Base-by-base conservation (phyloP, 148 eudicot species). In the Chenopodium quinoa region DNA sequence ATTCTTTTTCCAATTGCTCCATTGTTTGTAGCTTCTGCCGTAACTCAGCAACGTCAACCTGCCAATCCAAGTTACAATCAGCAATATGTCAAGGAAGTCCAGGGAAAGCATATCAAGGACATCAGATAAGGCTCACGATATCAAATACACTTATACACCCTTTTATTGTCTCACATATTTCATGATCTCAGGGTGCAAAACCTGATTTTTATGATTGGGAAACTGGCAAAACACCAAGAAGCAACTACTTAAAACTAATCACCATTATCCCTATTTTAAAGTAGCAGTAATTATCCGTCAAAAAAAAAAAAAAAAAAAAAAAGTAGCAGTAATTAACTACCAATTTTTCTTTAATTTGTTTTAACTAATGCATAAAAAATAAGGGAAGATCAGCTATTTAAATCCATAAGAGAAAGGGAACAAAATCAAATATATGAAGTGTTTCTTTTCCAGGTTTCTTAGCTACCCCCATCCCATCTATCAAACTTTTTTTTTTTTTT, bases 41-140 rank as follows among this genome's bases (percentile, higher is more conserved):
- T 71, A 97, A 86, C 81, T 97, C 98, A 17, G 98, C 99, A 78
- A 97, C 97, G 81, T 91, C 97, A 81, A 97, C 98, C 99, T 97
- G 93, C 81, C 7, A 76, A 68, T 80, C 46, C 73, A 65, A 65
- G 75, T 67, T 54, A 75, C 7, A 0, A 80, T 64, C 40, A 75
- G 60, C 50, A 40, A 72, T 48, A 66, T 67, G 31, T 62, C 31
- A 7, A 29, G 9, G 17, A 64, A 4, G 46, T 7, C 48, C 17
- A 40, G n/a, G 60, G 22, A 12, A 47, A 44, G 22, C 70, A 40
- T 47, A 77, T 13, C 13, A 65, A 4, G 7, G 22, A 44, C 44
- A 76, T 31, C 52, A 63, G 5, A n/a, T 14, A 37, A 11, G 5
- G 54, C 27, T 77, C 4, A 63, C 17, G 6, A 77, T 58, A 12